Percentiles rank a stretch among this genome's conserved stretches.
Conservation (phyloP, 345 rosid genomes). For the Xanthoceras sorbifolium region DNA sequence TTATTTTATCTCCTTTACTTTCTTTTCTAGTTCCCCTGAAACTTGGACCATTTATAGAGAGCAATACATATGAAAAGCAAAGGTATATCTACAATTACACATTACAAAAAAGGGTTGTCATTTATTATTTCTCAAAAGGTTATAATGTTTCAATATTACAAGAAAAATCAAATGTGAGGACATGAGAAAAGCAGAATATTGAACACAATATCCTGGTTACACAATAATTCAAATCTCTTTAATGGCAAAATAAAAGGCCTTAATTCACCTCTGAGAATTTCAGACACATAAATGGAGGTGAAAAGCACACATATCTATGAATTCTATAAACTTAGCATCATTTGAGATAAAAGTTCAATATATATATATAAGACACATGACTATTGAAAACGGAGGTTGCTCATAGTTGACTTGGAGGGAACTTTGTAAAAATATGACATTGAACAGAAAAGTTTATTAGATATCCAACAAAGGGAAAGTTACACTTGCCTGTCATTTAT, state of each 20-base stretch:
- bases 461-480: neutral
- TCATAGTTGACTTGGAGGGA: neutral
- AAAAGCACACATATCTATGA: neutral
- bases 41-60: neutral
- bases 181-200: neutral
- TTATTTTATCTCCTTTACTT: neutral
- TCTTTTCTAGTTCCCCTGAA: neutral
- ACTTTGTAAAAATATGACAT: neutral
- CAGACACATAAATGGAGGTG: neutral
- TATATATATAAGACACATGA: neutral
- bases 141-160: neutral
- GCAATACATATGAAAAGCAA: neutral
- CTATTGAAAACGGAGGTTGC: neutral
- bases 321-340: neutral
- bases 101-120: neutral
- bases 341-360: neutral
- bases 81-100: neutral
- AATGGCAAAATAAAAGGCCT: neutral
- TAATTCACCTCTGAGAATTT: neutral
- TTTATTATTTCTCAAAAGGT: neutral
- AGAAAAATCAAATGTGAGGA: neutral
- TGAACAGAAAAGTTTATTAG: neutral
- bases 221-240: neutral
- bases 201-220: neutral
- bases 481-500: constrained; percentile 80